Base-by-base conservation (phyloP, 176 grass and related monocot genomes). In the Carex littledalei region DNA sequence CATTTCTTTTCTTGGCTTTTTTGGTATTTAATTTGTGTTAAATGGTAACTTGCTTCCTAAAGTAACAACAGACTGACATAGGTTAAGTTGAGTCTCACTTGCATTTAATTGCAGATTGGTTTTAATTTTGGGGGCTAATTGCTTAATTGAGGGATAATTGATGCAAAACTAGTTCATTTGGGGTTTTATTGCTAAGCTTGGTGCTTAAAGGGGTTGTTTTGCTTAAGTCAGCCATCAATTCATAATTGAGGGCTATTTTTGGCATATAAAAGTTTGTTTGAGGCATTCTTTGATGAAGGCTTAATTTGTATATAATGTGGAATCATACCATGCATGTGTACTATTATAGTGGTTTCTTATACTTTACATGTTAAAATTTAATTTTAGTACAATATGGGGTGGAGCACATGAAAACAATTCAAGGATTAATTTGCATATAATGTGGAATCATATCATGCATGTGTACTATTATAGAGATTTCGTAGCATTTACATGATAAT, bases 311-410 rank as follows among this genome's bases (percentile, higher is more conserved):
- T 56, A 8, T 32, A 31, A 14, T 78, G 24, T 18, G 24, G 74
- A 78, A n/a, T 35, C 1, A 54, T 32, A 8, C 56, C 22, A 34
- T 29, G 50, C 24, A 32, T 18, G 49, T 55, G 15, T 77, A 53
- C 20, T 53, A 31, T 75, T 56, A 18, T 56, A 31, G 50, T 57
- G 74, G 41, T 78, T 56, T 32, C 4, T 53, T 29, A 56, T 6
- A 6, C 56, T 78, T 29, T 29, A 56, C 17, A n/a, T 67, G 65
- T 29, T 29, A 47, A 81, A 11, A 83, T 16, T 61, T 68, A 29
- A 13, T 22, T 39, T 43, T 85, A 99, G 93, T 92, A 85, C 75
- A 86, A 85, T 99, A 99, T 37, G 96, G 96, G 32, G 88, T 99
- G 13, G 90, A 99, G 63, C 87, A 81, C 22, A 89, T 95, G 88